These are phyloP conservation scores for Colletotrichum magnum DNA, from an alignment of 2,329 filamentous ascomycete species.

Conservation along the genomic window DNA sequence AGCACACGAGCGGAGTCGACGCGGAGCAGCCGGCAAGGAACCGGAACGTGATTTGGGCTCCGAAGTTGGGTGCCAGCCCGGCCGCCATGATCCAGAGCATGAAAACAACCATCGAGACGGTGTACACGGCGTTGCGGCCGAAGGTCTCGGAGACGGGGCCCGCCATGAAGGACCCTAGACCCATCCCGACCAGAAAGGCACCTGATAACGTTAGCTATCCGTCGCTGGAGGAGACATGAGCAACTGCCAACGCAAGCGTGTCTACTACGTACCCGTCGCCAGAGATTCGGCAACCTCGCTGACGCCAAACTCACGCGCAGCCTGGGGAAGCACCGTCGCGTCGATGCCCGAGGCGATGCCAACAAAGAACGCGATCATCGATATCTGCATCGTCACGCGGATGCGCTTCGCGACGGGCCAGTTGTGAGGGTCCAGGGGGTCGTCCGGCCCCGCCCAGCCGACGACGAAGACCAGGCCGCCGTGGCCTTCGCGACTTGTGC, in stretches of 20 bases:
- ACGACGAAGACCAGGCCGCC: conserved; percentile 51
- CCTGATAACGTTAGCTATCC: conserved; percentile 29
- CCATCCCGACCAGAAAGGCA: conserved; percentile 53
- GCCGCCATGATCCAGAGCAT: conserved; percentile 61
- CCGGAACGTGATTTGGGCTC: conserved; percentile 60
- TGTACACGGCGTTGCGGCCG: conserved; percentile 57
- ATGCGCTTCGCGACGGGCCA: conserved; percentile 57
- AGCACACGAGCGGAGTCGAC: conserved; percentile 58
- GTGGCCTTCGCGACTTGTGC: conserved; percentile 43
- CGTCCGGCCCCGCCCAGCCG: conserved; percentile 51
- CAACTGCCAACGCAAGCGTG: too few species aligned
- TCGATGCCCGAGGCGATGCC: conserved; percentile 67
- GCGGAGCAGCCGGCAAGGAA: conserved; percentile 63
- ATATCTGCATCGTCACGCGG: conserved; percentile 57
- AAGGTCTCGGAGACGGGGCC: conserved; percentile 57
- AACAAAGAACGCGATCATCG: conserved; percentile 64
- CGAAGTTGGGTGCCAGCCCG: conserved; percentile 58
- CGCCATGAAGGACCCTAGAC: conserved; percentile 52
- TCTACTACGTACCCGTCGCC: conserved; percentile 54
- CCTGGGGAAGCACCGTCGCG: conserved; percentile 61
- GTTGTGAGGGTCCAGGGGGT: conserved; percentile 60
- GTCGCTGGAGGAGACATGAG: background rate
- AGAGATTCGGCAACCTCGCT: conserved; percentile 64
- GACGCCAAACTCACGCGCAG: conserved; percentile 60
- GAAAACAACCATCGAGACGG: conserved; percentile 55